Conservation (phyloP, 768 basidiomycete species). For the Leccinum rimulosum region DNA sequence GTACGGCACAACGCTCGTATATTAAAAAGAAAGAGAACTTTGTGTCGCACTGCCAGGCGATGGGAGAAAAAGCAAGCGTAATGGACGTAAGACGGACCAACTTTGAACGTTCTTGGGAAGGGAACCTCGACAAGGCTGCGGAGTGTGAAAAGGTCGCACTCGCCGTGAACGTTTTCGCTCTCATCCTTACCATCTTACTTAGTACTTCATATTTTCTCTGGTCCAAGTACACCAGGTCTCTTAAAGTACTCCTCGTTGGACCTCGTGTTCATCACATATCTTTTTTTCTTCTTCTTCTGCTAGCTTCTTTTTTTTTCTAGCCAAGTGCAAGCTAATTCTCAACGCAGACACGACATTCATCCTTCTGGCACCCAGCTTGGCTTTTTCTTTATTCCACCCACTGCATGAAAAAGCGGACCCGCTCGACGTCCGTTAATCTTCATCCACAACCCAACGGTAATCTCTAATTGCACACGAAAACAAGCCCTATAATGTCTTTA, state of each 20-base stretch:
- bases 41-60: neutral
- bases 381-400: slow-evolving; percentile 24
- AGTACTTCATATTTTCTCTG: slow-evolving; percentile 37
- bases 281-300: slow-evolving; percentile 8
- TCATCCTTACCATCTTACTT: slow-evolving; percentile 39
- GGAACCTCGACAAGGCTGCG: slow-evolving; percentile 18
- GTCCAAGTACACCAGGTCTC: slow-evolving; percentile 33
- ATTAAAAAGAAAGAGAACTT: slow-evolving; percentile 6
- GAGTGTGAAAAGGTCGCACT: slow-evolving; percentile 33
- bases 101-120: slow-evolving; percentile 24
- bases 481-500: slow-evolving; percentile 84
- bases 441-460: slow-evolving; percentile 49
- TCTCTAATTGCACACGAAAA: slow-evolving; percentile 70
- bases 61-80: neutral
- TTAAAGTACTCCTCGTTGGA: slow-evolving; percentile 34
- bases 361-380: slow-evolving; percentile 18
- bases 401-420: slow-evolving; percentile 32
- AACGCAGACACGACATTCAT: slow-evolving; percentile 28
- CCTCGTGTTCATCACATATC: slow-evolving; percentile 30
- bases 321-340: slow-evolving; percentile 34
- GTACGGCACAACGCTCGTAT: slow-evolving; percentile 15
- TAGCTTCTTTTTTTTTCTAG: slow-evolving; percentile 13
- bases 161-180: slow-evolving; percentile 24
- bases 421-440: slow-evolving; percentile 31
- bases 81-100: neutral